Base-by-base conservation (phyloP, 345 rosid genomes). In the Triadica sebifera region DNA sequence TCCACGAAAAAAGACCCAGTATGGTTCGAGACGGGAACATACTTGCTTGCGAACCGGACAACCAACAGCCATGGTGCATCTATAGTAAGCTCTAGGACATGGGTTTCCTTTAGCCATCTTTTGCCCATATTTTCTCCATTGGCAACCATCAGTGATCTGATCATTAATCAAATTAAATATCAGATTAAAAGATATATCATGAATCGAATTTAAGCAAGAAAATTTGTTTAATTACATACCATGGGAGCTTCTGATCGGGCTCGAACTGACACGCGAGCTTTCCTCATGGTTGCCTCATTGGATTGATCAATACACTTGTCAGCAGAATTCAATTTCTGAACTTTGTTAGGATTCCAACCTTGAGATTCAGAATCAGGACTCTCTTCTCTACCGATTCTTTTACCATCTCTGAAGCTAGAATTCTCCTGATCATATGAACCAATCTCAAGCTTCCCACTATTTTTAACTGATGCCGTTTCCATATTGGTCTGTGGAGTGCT, bases 51-150 rank as follows among this genome's bases (percentile, higher is more conserved):
- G 98, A 72, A 95, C 99, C 2, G 98, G 97, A 24, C 99, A 95
- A 13, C 91, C 94, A 17, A 84, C 82, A 5, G 96, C 96, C 99
- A 95, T 93, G 34, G 99, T 95, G 90, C 99, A 95, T 2, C 99
- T 89, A 58, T 95, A 95, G 68, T 95, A 95, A 79, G 99, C 97
- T 66, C 99, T 82, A 19, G 99, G 99, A 38, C 97, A 91, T 0
- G 99, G 99, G 74, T 95, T 95, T 73, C 99, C 99, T 82, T 95
- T 95, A 0, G 99, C 98, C 96, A 93, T 95, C 77, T 95, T 95
- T 58, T 95, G 99, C 20, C 99, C 99, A n/a, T 95, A 95, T 74
- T 95, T 95, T 66, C 99, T 75, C 99, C 99, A 95, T 78, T 91
- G 99, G 57, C 99, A 95, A 8, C 99, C 99, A 79, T 93, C 98